Percentiles rank a stretch among this genome's conserved stretches.
Evolutionary conservation across 1,139 yeast genomes (phyloP).

Genomic region (Yamadazyma membranifaciens): DNA sequence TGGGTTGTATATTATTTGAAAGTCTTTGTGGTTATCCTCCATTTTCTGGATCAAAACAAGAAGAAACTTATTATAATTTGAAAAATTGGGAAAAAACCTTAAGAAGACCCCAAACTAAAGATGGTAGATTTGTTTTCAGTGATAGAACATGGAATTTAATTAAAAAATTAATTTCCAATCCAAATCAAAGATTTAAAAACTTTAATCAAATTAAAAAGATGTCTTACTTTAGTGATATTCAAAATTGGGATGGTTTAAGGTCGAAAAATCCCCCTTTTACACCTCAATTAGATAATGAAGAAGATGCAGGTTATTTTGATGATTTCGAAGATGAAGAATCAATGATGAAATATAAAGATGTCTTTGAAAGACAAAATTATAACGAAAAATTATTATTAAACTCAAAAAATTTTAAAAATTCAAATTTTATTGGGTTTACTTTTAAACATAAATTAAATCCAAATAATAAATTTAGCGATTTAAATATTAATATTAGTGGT

Average conservation of each 20-base stretch:
- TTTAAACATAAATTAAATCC: constrained; percentile 84
- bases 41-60: constrained; percentile 88
- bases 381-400: constrained; percentile 79
- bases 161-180: constrained; percentile 74
- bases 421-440: constrained; percentile 91
- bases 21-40: constrained; percentile 95
- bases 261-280: constrained; percentile 85
- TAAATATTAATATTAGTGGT: constrained; percentile 34
- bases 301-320: constrained; percentile 98
- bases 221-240: constrained; percentile 77
- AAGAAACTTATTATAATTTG: constrained; percentile 91
- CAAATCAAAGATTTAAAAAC: constrained; percentile 68
- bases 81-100: constrained; percentile 90
- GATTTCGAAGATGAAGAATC: constrained; percentile 95
- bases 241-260: constrained; percentile 70
- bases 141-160: constrained; percentile 96
- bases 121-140: constrained; percentile 88
- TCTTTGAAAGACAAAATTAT: constrained; percentile 83
- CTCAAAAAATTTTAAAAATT: constrained; percentile 26
- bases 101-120: constrained; percentile 87
- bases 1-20: constrained; percentile 94
- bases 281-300: constrained; percentile 94
- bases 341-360: constrained; percentile 97
- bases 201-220: constrained; percentile 79
- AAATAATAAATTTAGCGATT: constrained; percentile 48